Evolutionary conservation across 805 yeast species (phyloP).

Genomic region (Sungouiozyma intestinalis): DNA sequence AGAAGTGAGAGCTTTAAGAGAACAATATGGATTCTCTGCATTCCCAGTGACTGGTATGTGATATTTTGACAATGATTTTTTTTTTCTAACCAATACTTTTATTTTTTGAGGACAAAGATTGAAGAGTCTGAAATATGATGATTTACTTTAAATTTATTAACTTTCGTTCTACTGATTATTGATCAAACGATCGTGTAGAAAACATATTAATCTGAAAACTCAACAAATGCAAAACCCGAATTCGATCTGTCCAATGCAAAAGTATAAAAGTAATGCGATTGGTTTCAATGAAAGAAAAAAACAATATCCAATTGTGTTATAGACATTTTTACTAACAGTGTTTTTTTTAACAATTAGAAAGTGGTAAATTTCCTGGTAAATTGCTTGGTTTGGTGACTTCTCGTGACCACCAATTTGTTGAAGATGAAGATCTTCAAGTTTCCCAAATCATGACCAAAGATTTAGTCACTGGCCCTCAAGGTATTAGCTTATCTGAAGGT

Average conservation of each 20-base stretch:
- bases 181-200: conserved; percentile 98
- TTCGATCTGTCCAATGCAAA: no score
- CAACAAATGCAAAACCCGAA: no score
- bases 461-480: conserved; percentile 70
- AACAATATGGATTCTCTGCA: conserved; percentile 80
- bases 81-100: conserved; percentile 4
- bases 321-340: conserved; percentile 1
- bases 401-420: conserved; percentile 94
- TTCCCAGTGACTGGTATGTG: conserved; percentile 99
- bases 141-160: conserved; percentile 45
- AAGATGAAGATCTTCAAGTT: conserved; percentile 50
- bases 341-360: conserved; percentile 40
- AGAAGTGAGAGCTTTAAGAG: conserved; percentile 64
- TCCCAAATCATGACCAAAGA: conserved; percentile 85
- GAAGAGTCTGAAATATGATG: conserved; percentile 35
- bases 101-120: not conserved
- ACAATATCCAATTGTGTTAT: no score
- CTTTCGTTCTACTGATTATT: conserved; percentile 98
- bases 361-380: conserved; percentile 79
- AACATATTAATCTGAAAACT: conserved; percentile 35
- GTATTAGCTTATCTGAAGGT: conserved; percentile 76
- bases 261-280: no score
- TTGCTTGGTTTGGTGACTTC: conserved; percentile 92
- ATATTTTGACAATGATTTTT: conserved; percentile 7
- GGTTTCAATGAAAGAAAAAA: no score